Evolutionary conservation across 2,329 filamentous ascomycete genomes (phyloP).

Genomic region (Paecilomyces variotii): DNA sequence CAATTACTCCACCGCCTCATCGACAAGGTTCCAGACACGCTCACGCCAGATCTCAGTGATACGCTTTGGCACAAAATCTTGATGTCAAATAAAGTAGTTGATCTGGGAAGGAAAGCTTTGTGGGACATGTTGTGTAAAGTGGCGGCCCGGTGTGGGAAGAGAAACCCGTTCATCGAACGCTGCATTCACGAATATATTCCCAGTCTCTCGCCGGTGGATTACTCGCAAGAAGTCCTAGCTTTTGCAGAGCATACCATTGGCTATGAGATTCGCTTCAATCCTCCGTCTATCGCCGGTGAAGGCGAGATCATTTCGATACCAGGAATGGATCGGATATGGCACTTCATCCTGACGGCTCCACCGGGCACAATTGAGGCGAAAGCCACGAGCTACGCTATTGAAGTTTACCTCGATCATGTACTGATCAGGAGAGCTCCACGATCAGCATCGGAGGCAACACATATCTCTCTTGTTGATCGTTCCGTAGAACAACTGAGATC

Average conservation of each 20-base stretch:
- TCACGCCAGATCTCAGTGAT: constrained; percentile 54
- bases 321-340: constrained; percentile 69
- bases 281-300: constrained; percentile 38
- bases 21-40: constrained; percentile 50
- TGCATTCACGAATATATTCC: constrained; percentile 38
- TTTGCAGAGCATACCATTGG: constrained; percentile 36
- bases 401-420: constrained; percentile 57
- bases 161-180: constrained; percentile 35
- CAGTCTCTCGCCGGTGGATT: constrained; percentile 27
- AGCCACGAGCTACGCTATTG: constrained; percentile 64
- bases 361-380: constrained; percentile 56
- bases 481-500: constrained; percentile 63
- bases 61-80: constrained; percentile 67
- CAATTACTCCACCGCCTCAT: constrained; percentile 54
- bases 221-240: constrained; percentile 30
- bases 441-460: constrained; percentile 48
- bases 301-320: constrained; percentile 37
- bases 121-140: constrained; percentile 58
- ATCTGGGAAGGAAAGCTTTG: constrained; percentile 55
- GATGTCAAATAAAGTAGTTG: constrained; percentile 52
- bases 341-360: constrained; percentile 64
- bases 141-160: constrained; percentile 18
- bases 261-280: constrained; percentile 50
- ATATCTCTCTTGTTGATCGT: constrained; percentile 63
- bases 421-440: constrained; percentile 35